phyloP scores from a whole-genome alignment of 2,329 filamentous ascomycete species.

The Penicillium sp. region DNA sequence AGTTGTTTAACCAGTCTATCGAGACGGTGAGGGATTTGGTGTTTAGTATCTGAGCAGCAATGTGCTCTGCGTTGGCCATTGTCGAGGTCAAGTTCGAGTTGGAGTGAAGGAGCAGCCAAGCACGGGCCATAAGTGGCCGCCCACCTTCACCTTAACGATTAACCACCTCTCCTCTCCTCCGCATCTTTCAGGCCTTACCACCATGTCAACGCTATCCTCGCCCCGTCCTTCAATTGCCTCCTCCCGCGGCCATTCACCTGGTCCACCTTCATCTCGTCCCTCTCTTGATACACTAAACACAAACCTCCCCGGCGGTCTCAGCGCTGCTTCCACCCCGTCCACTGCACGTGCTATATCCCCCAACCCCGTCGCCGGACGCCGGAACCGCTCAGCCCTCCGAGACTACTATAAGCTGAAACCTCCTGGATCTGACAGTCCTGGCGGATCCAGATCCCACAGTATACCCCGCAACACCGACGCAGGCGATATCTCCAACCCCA shows the following conservation, averaged over 20 bases:
- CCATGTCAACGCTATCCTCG: conserved; percentile 64
- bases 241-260: conserved; percentile 57
- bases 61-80: conserved; percentile 38
- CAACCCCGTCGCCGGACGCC: conserved; percentile 42
- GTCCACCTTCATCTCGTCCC: conserved; percentile 74
- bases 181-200: conserved; percentile 13
- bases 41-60: conserved; percentile 59
- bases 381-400: conserved; percentile 84
- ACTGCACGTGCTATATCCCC: conserved; percentile 48
- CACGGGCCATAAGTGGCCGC: no score
- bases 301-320: conserved; percentile 55
- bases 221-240: conserved; percentile 63
- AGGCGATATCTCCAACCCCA: conserved; percentile 44
- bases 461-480: conserved; percentile 46
- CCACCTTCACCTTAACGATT: neutral
- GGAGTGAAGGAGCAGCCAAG: neutral
- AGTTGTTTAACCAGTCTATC: conserved; percentile 65
- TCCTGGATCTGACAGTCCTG: conserved; percentile 40
- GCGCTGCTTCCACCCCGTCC: conserved; percentile 37
- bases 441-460: conserved; percentile 39
- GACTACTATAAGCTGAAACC: conserved; percentile 90
- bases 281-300: conserved; percentile 71
- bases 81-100: neutral
- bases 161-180: conserved; percentile 7
- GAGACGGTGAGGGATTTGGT: conserved; percentile 61